Percentiles rank a stretch among this genome's conserved stretches.
Conservation (phyloP, 2,329 filamentous ascomycete genomes). For the Dactylellina parvicollis region DNA sequence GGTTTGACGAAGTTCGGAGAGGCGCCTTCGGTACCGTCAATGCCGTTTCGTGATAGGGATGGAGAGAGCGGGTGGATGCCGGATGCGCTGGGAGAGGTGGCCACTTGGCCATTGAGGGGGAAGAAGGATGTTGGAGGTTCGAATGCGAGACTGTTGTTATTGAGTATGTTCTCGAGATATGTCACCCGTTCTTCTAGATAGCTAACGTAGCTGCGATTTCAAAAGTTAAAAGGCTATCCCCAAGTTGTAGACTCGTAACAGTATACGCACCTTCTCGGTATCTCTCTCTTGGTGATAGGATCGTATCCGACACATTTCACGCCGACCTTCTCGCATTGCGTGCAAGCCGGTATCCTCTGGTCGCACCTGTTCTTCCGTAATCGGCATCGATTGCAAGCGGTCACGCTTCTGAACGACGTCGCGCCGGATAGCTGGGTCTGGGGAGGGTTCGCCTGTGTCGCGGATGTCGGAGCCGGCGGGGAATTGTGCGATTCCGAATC, state of each 20-base stretch:
- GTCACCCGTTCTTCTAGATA: slow-evolving; percentile 88
- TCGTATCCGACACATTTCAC: slow-evolving; percentile 95
- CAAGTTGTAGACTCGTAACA: background rate
- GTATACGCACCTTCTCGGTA: slow-evolving; percentile 74
- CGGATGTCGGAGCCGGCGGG: slow-evolving; percentile 53
- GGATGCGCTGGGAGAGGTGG: slow-evolving; percentile 61
- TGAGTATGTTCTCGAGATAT: slow-evolving; percentile 81
- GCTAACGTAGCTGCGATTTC: slow-evolving; percentile 74
- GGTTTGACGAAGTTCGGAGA: slow-evolving; percentile 49
- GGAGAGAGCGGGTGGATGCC: slow-evolving; percentile 31
- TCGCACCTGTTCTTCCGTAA: slow-evolving; percentile 95
- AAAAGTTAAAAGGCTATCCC: background rate
- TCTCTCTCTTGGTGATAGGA: slow-evolving; percentile 94
- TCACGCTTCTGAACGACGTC: slow-evolving; percentile 79
- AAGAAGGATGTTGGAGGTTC: slow-evolving; percentile 67
- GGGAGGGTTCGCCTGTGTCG: slow-evolving; percentile 48
- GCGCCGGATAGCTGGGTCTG: slow-evolving; percentile 53
- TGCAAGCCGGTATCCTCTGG: slow-evolving; percentile 88
- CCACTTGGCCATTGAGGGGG: slow-evolving; percentile 72
- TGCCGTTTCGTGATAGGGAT: slow-evolving; percentile 36
- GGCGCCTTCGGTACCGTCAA: slow-evolving; percentile 29
- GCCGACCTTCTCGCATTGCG: slow-evolving; percentile 89
- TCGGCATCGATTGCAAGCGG: slow-evolving; percentile 91
- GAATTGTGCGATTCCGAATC: slow-evolving; percentile 54
- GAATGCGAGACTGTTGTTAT: slow-evolving; percentile 75